Percentiles rank a stretch among this genome's conserved stretches.
These are phyloP conservation scores for Aspergillus alliaceus DNA, from an alignment of 2,329 filamentous ascomycete species.

Conservation along the genomic window DNA sequence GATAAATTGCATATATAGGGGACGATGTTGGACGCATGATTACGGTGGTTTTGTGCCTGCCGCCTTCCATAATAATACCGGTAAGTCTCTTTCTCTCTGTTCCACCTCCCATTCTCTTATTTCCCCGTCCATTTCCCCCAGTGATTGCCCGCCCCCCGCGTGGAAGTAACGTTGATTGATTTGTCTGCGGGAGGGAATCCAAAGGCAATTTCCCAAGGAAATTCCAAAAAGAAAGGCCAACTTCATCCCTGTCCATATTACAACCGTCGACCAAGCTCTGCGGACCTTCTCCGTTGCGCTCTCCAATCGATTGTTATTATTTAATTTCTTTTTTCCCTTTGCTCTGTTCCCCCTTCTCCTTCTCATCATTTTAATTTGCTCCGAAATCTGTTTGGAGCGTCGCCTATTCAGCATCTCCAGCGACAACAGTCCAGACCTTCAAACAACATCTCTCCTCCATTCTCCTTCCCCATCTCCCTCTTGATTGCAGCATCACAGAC, in stretches of 20 bases:
- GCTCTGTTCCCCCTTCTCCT: neutral
- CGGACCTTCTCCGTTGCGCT: neutral
- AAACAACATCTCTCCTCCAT: slow-evolving; percentile 4
- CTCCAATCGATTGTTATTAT: neutral
- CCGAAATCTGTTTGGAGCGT: neutral
- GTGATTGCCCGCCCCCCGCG: neutral
- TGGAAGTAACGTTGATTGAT: neutral
- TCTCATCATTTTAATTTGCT: neutral
- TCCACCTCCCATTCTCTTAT: neutral
- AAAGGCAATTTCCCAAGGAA: neutral
- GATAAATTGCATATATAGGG: neutral
- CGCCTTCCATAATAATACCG: neutral
- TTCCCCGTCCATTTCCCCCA: neutral
- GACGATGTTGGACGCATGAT: neutral
- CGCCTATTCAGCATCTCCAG: neutral
- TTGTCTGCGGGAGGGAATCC: neutral
- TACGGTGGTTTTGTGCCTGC: neutral
- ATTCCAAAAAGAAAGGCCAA: neutral
- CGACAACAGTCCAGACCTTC: slow-evolving; percentile 6
- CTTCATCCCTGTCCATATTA: neutral
- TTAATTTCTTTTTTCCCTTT: neutral
- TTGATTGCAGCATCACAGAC: slow-evolving; percentile 5
- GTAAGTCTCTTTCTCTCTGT: neutral
- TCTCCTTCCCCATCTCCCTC: slow-evolving; percentile 7
- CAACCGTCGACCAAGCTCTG: neutral